Conservation (phyloP, 192 early-diverging fungal species). For the Spinellus fusiger region DNA sequence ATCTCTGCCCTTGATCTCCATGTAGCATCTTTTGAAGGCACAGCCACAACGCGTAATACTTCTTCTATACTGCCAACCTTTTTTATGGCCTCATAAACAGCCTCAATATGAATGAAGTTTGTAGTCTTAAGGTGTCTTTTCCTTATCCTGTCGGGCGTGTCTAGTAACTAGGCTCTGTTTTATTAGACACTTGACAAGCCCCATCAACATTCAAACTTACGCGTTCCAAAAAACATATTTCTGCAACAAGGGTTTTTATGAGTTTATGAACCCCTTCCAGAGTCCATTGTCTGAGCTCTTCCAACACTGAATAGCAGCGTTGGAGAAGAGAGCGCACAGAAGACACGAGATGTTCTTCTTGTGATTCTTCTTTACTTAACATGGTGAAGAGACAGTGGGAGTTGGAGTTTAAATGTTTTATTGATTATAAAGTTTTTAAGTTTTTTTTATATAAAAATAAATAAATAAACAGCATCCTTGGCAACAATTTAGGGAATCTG, state of each 20-base stretch:
- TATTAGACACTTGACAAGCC: background rate
- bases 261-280: constrained; percentile 25
- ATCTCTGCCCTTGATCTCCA: constrained; percentile 15
- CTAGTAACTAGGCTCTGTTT: constrained; percentile 14
- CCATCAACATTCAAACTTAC: constrained; percentile 4
- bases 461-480: too few relatives aligned
- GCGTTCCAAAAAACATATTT: constrained; percentile 22
- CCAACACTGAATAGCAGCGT: background rate
- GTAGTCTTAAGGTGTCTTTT: constrained; percentile 25
- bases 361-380: too few relatives aligned
- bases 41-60: constrained; percentile 5
- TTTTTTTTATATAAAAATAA: too few relatives aligned
- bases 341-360: too few relatives aligned
- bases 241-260: constrained; percentile 16
- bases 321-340: background rate
- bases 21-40: constrained; percentile 6
- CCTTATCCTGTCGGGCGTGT: constrained; percentile 10
- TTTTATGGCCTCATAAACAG: constrained; percentile 24
- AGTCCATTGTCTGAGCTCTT: constrained; percentile 1
- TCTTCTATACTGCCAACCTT: constrained; percentile 1
- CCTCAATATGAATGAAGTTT: constrained; percentile 28
- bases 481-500: too few relatives aligned
- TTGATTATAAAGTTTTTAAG: too few relatives aligned
- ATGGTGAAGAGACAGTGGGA: too few relatives aligned
- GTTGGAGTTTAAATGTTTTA: too few relatives aligned